phyloP scores from a whole-genome alignment of 768 basidiomycete species.

The Lactarius evosmus region DNA sequence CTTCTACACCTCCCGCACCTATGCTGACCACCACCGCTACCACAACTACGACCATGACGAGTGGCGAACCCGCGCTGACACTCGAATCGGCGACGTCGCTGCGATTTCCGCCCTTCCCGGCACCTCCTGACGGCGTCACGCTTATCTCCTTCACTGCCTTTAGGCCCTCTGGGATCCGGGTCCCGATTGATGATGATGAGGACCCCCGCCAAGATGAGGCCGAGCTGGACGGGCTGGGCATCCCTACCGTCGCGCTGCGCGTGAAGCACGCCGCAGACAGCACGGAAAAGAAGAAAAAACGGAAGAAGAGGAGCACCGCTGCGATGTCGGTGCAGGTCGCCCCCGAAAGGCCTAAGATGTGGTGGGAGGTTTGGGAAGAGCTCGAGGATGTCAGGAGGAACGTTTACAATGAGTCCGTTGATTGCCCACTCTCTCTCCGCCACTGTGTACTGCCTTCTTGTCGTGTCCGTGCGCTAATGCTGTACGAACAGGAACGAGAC shows the following conservation, averaged over 20 bases:
- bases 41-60: neutral
- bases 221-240: conserved; percentile 64
- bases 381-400: conserved; percentile 48
- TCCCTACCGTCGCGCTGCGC: conserved; percentile 58
- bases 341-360: conserved; percentile 38
- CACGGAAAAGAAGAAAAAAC: conserved; percentile 54
- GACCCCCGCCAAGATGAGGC: conserved; percentile 33
- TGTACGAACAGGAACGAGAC: conserved; percentile 39
- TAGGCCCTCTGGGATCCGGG: conserved; percentile 54
- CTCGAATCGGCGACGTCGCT: conserved; percentile 19
- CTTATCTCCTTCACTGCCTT: conserved; percentile 58
- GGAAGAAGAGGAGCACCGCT: conserved; percentile 44
- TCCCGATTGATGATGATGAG: conserved; percentile 40
- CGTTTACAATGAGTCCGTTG: conserved; percentile 40
- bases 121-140: conserved; percentile 41
- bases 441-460: neutral
- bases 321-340: conserved; percentile 29
- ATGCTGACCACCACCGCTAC: neutral
- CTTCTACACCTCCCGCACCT: neutral
- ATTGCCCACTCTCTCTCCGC: conserved; percentile 41
- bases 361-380: conserved; percentile 75
- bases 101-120: conserved; percentile 50
- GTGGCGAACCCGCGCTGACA: neutral
- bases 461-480: neutral
- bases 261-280: conserved; percentile 52